A percentile compares a stretch with the other conserved stretches of the same genome.
These are phyloP conservation scores for Neurospora sp. DNA, from an alignment of 495 filamentous ascomycete genomes.

Conservation along the genomic window DNA sequence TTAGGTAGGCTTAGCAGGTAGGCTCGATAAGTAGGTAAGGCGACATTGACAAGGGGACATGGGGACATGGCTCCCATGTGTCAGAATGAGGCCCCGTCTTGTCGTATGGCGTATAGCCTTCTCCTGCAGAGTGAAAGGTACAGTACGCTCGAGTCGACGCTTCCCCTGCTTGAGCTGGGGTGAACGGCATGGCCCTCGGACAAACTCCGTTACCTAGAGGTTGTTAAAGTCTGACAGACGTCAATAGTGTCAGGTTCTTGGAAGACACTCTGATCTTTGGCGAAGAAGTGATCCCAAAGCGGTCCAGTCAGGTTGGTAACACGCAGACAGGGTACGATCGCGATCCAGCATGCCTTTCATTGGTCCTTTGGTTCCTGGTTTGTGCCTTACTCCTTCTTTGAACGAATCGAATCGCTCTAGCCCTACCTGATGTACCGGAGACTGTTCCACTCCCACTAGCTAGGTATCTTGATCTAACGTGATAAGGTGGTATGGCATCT, in stretches of 20 bases:
- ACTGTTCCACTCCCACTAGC: too few species aligned
- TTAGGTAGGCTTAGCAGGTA: not conserved
- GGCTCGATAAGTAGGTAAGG: not conserved
- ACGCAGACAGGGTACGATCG: not conserved
- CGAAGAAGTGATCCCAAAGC: not conserved
- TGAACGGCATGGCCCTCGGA: not conserved
- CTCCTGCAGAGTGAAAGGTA: not conserved
- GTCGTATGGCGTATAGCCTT: not conserved
- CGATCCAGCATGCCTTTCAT: not conserved
- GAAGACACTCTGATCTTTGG: not conserved
- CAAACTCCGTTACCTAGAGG: not conserved
- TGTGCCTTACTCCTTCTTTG: too few species aligned
- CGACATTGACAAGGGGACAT: not conserved
- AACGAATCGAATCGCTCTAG: too few species aligned
- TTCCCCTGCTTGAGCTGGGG: not conserved
- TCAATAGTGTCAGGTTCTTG: not conserved
- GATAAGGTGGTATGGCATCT: not conserved
- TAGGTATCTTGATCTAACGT: too few species aligned
- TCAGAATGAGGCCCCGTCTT: not conserved
- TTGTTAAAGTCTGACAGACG: not conserved
- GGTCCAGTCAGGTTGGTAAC: not conserved
- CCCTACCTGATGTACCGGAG: too few species aligned
- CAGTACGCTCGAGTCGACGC: not conserved
- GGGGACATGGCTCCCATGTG: not conserved
- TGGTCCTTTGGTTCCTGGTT: not conserved